A percentile compares a stretch with the other conserved stretches of the same genome.
Conservation (phyloP, 2,329 filamentous ascomycete genomes). For the Verticillium dahliae region DNA sequence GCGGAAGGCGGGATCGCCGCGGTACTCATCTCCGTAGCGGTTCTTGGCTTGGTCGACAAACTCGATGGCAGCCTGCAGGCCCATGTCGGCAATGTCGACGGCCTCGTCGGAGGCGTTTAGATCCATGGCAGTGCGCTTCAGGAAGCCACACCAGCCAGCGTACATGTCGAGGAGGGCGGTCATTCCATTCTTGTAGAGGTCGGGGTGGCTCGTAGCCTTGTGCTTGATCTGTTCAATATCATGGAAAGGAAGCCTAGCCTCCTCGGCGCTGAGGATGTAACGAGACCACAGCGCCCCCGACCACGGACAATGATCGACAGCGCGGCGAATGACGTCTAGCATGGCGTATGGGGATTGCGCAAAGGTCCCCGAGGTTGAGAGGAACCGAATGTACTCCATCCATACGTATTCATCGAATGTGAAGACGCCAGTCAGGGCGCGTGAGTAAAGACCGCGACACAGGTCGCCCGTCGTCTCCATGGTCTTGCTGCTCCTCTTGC, state of each 20-base stretch:
- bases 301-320: slow-evolving; percentile 88
- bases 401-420: slow-evolving; percentile 69
- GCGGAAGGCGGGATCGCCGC: slow-evolving; percentile 82
- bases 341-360: slow-evolving; percentile 35
- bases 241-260: slow-evolving; percentile 66
- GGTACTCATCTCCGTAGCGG: slow-evolving; percentile 67
- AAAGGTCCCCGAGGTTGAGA: slow-evolving; percentile 42
- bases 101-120: slow-evolving; percentile 72
- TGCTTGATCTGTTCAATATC: slow-evolving; percentile 89
- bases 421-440: slow-evolving; percentile 65
- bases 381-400: slow-evolving; percentile 76
- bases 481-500: slow-evolving; percentile 45
- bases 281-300: slow-evolving; percentile 87
- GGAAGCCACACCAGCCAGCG: slow-evolving; percentile 88
- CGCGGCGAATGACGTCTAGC: slow-evolving; percentile 70
- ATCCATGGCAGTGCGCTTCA: slow-evolving; percentile 78
- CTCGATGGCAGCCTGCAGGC: slow-evolving; percentile 78
- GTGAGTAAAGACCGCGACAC: slow-evolving; percentile 65
- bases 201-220: slow-evolving; percentile 76
- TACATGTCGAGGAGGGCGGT: slow-evolving; percentile 87
- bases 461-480: slow-evolving; percentile 40
- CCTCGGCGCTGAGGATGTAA: slow-evolving; percentile 78
- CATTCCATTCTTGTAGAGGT: slow-evolving; percentile 81
- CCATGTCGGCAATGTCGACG: slow-evolving; percentile 82
- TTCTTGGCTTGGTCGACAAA: slow-evolving; percentile 74